phyloP scores from a whole-genome alignment of 306 rosid genomes.

The Corylus avellana region DNA sequence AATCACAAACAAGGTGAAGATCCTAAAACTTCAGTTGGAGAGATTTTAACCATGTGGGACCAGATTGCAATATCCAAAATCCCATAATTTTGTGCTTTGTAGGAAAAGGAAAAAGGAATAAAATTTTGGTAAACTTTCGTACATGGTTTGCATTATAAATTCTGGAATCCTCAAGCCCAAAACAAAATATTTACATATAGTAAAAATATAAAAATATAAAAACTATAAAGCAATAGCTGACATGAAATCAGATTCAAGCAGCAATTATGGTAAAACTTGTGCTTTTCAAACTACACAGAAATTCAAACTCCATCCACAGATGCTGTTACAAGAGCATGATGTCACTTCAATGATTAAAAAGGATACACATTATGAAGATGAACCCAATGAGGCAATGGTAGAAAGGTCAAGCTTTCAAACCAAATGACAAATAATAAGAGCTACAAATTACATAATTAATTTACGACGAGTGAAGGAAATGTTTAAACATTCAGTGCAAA shows the following conservation, averaged over 20 bases:
- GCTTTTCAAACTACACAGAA: background rate
- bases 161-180: background rate
- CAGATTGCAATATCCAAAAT: conserved; percentile 6
- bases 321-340: background rate
- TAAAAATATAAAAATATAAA: background rate
- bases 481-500: background rate
- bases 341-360: background rate
- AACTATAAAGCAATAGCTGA: background rate
- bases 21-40: background rate
- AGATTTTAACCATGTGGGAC: background rate
- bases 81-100: background rate
- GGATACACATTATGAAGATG: background rate
- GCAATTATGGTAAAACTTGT: background rate
- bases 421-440: background rate
- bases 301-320: background rate
- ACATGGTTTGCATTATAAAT: background rate
- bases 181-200: background rate
- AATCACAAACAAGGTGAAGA: background rate
- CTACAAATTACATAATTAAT: background rate
- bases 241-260: background rate
- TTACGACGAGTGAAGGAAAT: background rate
- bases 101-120: background rate
- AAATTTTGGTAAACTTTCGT: background rate
- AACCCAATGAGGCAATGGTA: background rate
- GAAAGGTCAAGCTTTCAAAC: background rate